Conservation (phyloP, 2,329 filamentous ascomycete species). For the Fusarium sp. region DNA sequence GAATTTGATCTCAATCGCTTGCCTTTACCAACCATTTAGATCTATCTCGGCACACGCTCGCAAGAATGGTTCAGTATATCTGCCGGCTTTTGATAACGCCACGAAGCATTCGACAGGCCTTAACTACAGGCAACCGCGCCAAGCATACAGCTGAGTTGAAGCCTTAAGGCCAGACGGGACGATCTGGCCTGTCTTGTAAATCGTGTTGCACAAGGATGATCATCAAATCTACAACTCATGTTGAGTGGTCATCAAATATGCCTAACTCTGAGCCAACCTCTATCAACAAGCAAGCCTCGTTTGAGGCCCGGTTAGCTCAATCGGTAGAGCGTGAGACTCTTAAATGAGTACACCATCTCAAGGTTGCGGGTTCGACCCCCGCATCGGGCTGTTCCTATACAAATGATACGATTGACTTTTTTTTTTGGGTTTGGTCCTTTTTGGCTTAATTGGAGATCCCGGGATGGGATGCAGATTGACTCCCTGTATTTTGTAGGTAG, state of each 20-base stretch:
- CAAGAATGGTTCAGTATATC: not conserved
- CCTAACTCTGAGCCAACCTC: rapidly evolving
- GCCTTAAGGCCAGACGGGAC: not conserved
- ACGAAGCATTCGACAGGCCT: not conserved
- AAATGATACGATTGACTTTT: conserved; percentile 23
- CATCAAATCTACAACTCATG: not conserved
- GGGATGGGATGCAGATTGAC: too few relatives aligned
- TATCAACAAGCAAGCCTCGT: conserved; percentile 7
- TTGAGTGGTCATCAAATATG: not conserved
- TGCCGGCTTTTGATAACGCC: not conserved
- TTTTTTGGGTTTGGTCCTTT: not conserved
- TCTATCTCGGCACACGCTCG: not conserved
- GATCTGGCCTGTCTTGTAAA: not conserved
- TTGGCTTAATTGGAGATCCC: not conserved
- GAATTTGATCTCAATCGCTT: not conserved
- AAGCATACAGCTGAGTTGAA: not conserved
- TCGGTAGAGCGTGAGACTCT: conserved; percentile 76
- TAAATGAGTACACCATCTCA: conserved; percentile 52
- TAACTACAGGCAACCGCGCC: not conserved
- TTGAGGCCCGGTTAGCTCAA: conserved; percentile 50
- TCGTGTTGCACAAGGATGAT: not conserved
- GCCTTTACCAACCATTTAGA: not conserved
- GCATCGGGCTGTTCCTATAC: conserved; percentile 52
- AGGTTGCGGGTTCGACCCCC: conserved; percentile 64
- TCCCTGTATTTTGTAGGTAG: not conserved